Base-by-base conservation (phyloP, 192 early-diverging fungal genomes). In the Obelidium mucronatum region DNA sequence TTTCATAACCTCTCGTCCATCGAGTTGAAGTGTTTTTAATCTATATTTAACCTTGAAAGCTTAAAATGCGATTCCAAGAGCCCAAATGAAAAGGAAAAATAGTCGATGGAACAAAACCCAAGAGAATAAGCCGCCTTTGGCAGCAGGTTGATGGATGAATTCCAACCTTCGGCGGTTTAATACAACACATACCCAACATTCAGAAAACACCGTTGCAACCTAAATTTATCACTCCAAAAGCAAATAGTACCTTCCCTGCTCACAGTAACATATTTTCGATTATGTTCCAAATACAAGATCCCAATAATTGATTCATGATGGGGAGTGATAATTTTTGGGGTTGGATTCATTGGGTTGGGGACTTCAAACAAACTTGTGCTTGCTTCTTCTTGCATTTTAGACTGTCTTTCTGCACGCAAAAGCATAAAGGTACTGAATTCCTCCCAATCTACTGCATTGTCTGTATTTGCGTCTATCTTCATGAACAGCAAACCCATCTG, bases 381-480 rank as follows among this genome's bases (percentile, higher is more conserved):
- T 36, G 74, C 79, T 59, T 79, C 82, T 64, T 89, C 87, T 4
- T 42, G 53, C 86, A 88, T 88, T 56, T 63, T 63, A 40, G 73
- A 79, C 59, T 86, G 81, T 36, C 81, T 78, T 54, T 90, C 83
- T 15, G 81, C 85, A 26, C 84, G 75, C 22, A 85, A 54, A 24
- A 90, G 78, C 82, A 90, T 85, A 65, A 83, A 90, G 11, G 87
- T 83, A 65, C 80, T 80, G 75, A 90, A 90, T 72, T 86, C 88
- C 65, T 90, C 85, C 88, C 88, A 90, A 66, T 86, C 81, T 22
- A 90, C 74, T 2, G 73, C 63, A 31, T 86, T 83, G 74, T 88
- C 86, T 60, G 82, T 85, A 76, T 88, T 87, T 1, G 84, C 77
- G 75, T 88, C 88, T 39, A 90, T 86, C 51, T 88, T 82, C 87